Conservation (phyloP, 2,329 filamentous ascomycete species). For the Fusarium secorum region DNA sequence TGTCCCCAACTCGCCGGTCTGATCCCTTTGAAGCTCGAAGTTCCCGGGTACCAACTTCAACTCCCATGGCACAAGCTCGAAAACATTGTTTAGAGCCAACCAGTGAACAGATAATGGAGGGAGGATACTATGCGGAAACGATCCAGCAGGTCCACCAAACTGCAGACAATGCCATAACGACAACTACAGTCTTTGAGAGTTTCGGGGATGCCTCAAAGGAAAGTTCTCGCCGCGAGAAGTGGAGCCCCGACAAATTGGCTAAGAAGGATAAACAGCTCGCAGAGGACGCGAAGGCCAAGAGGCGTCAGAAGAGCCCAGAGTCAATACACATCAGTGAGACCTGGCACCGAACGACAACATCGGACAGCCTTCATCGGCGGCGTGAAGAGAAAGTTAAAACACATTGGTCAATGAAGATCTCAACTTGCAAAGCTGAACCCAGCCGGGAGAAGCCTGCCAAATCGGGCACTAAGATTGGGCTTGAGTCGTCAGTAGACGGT, state of each 20-base stretch:
- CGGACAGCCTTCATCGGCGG: background rate
- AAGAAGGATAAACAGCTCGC: constrained; percentile 7
- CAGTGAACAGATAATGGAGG: constrained; percentile 53
- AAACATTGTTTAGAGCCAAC: constrained; percentile 55
- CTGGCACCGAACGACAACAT: background rate
- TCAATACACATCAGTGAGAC: background rate
- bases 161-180: background rate
- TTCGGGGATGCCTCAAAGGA: background rate
- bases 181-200: background rate
- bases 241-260: constrained; percentile 29
- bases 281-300: background rate
- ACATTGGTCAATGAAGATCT: background rate
- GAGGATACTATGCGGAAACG: constrained; percentile 12
- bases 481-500: background rate
- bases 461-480: too few relatives aligned
- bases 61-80: background rate
- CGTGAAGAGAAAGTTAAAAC: background rate
- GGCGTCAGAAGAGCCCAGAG: background rate
- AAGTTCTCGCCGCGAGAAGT: background rate
- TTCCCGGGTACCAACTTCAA: background rate
- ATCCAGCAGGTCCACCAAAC: background rate
- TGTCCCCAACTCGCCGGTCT: background rate
- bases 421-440: background rate
- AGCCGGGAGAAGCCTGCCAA: background rate
- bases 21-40: background rate